Evolutionary conservation across 2,329 filamentous ascomycete species (phyloP), one percentile per base, ranked within the genome.

Genomic region (Trichoderma oligosporum): DNA sequence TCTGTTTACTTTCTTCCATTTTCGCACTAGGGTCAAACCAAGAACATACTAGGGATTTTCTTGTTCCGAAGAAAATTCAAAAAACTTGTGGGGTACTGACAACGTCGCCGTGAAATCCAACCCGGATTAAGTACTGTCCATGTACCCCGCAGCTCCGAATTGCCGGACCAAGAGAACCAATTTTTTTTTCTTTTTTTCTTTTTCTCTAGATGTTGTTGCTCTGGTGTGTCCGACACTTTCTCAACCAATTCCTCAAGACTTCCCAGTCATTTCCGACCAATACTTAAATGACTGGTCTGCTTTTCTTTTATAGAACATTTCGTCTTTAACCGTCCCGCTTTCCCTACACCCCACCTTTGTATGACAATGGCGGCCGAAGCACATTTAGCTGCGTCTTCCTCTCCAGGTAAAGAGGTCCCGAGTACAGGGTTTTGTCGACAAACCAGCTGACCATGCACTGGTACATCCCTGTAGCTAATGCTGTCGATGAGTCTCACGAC

Each of bases 291-390:
- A 62, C 64, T 66, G 63, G 63, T 51, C 56, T 62, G 57, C 35
- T 46, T 56, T 39, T 61, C 44, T 60, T 58, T 48, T 56, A 46
- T 58, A 58, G 55, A 61, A 59, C 61, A 62, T 42, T 48, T 60
- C 63, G 57, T 60, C 58, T 61, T 57, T 53, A 62, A 61, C 41
- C 60, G 49, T 56, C 46, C 35, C 42, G 54, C 59, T 47, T 53
- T 56, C 48, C 53, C 42, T 25, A 52, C 39, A 33, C 42, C 25
- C 55, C 47, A 44, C 39, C 20, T 42, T 59, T 58, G 59, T 59
- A 58, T 42, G 61, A 70, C 61, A 53, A 72, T 72, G 70, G 67
- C 70, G 61, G 69, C 67, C 61, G 65, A 70, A 61, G 63, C 62
- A 59, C 63, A 62, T 45, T 33, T 56, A 61, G 64, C 67, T 64